phyloP scores from a whole-genome alignment of 306 rosid species.

The Potentilla sterilis region DNA sequence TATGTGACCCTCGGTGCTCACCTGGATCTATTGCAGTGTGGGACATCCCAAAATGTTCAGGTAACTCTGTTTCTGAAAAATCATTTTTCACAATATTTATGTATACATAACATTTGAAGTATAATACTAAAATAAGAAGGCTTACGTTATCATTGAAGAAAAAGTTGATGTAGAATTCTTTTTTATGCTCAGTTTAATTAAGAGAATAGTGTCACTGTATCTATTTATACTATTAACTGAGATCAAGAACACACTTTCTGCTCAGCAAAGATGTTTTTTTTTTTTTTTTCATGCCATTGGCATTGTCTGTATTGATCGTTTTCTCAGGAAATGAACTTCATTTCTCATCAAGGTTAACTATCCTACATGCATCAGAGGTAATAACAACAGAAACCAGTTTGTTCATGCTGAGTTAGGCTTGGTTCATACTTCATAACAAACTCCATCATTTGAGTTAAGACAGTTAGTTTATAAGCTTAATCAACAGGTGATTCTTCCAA shows the following conservation, averaged over 20 bases:
- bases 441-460: background rate
- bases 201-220: background rate
- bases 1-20: constrained; percentile 34
- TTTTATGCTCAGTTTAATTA: background rate
- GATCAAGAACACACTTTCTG: background rate
- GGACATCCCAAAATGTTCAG: constrained; percentile 44
- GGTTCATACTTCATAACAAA: background rate
- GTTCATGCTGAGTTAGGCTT: background rate
- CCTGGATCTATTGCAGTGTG: constrained; percentile 35
- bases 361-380: background rate
- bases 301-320: background rate
- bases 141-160: background rate
- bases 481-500: background rate
- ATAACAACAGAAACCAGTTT: background rate
- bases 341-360: background rate
- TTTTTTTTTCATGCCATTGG: background rate
- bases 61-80: constrained; percentile 8
- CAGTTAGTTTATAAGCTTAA: background rate
- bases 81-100: background rate
- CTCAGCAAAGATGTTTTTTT: background rate
- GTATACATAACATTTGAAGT: too few species aligned
- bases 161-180: background rate
- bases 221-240: background rate
- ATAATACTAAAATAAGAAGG: background rate
- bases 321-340: background rate